A percentile compares a stretch with the other conserved stretches of the same genome.
These are phyloP conservation scores for Taiozyma onychis DNA, from an alignment of 1,139 yeast species.

Conservation along the genomic window DNA sequence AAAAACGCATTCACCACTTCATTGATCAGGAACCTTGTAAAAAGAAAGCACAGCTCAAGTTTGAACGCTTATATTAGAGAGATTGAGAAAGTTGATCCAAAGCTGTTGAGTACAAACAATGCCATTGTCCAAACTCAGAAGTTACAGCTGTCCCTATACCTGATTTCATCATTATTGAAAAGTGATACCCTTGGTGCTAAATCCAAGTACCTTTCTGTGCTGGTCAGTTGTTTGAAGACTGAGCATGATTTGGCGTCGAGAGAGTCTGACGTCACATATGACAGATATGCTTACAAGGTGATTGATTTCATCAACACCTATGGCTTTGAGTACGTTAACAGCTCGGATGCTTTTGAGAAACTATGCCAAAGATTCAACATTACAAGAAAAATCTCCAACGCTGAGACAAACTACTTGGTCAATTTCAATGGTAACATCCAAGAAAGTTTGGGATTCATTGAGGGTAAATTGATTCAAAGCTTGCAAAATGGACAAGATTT, in stretches of 20 bases:
- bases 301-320: conserved; percentile 13
- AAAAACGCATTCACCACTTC: conserved; percentile 12
- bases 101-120: conserved; percentile 8
- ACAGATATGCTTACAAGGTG: conserved; percentile 10
- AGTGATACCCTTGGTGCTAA: conserved; percentile 6
- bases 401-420: conserved; percentile 8
- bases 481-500: conserved; percentile 8
- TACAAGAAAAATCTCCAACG: conserved; percentile 3
- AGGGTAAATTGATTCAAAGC: conserved; percentile 9
- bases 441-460: conserved; percentile 11
- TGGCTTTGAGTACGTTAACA: conserved; percentile 12
- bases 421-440: conserved; percentile 10
- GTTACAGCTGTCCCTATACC: conserved; percentile 12
- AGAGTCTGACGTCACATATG: conserved; percentile 4
- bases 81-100: conserved; percentile 15
- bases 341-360: conserved; percentile 10
- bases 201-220: conserved; percentile 11
- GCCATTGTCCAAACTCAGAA: conserved; percentile 15
- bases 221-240: conserved; percentile 9
- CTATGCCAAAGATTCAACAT: conserved; percentile 9
- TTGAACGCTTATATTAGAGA: conserved; percentile 15
- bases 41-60: conserved; percentile 9
- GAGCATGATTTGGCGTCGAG: conserved; percentile 8
- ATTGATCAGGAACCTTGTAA: conserved; percentile 11
- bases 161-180: conserved; percentile 13